Evolutionary conservation across 1,284 basidiomycete genomes (phyloP).

Genomic region (Cystobasidium sp.): DNA sequence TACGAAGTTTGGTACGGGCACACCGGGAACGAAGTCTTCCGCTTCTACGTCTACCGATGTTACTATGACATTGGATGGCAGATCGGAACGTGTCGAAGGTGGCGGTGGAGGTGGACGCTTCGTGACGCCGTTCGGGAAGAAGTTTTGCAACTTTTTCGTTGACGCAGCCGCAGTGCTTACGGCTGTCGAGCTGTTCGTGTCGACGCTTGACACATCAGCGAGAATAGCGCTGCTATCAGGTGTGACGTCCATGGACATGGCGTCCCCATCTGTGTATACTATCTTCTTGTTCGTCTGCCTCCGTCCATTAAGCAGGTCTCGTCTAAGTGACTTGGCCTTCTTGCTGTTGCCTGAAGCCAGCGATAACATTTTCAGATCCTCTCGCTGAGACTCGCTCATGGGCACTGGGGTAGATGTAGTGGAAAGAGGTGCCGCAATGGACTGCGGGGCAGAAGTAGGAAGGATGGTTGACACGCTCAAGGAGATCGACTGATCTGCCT

Average conservation of each 20-base stretch:
- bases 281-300: constrained; percentile 30
- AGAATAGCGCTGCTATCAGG: constrained; percentile 12
- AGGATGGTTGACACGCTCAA: neutral
- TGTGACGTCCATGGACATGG: constrained; percentile 11
- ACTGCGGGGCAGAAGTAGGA: neutral
- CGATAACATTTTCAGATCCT: constrained; percentile 22
- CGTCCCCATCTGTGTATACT: constrained; percentile 11
- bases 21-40: constrained; percentile 44
- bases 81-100: constrained; percentile 41
- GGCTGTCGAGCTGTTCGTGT: too few species aligned
- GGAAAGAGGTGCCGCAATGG: neutral
- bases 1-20: constrained; percentile 27
- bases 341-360: constrained; percentile 26
- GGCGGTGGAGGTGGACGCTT: constrained; percentile 31
- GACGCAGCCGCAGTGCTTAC: too few species aligned
- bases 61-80: constrained; percentile 47
- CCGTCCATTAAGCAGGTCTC: constrained; percentile 16
- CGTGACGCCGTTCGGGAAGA: constrained; percentile 3
- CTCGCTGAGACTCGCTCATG: neutral
- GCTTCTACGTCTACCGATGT: constrained; percentile 49
- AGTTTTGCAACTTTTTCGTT: neutral
- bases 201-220: neutral
- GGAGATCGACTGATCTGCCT: neutral
- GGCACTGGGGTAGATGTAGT: neutral
- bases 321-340: constrained; percentile 28